Evolutionary conservation across 2,329 filamentous ascomycete genomes (phyloP).

Genomic region (Colletotrichum sp.): DNA sequence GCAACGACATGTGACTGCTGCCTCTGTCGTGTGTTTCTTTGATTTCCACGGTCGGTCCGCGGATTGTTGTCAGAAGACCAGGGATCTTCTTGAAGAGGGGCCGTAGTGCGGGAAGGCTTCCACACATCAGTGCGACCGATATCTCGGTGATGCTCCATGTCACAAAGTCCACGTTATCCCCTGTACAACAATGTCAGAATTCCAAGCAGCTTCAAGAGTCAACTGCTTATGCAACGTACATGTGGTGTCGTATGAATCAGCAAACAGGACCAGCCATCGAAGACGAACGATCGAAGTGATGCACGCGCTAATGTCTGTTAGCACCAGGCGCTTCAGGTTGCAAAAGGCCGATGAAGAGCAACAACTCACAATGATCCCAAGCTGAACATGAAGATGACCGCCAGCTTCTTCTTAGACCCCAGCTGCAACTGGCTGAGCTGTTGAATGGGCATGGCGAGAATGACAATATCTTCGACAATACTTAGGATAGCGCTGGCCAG

Average conservation of each 20-base stretch:
- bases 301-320: constrained; percentile 15
- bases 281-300: constrained; percentile 21
- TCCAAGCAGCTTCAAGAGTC: background rate
- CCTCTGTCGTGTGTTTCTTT: background rate
- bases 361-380: constrained; percentile 21
- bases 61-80: background rate
- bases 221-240: background rate
- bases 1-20: background rate
- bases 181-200: background rate
- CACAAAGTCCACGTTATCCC: constrained; percentile 31
- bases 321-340: rapidly evolving
- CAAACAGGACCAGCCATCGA: constrained; percentile 8
- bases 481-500: constrained; percentile 14
- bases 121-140: constrained; percentile 42
- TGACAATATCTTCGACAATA: constrained; percentile 21
- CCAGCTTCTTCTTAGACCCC: constrained; percentile 13
- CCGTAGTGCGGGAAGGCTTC: constrained; percentile 45
- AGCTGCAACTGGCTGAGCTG: constrained; percentile 16
- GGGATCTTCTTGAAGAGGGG: constrained; percentile 32
- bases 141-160: constrained; percentile 35
- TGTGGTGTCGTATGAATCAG: background rate
- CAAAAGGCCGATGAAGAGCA: background rate
- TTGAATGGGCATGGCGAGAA: constrained; percentile 18
- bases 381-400: constrained; percentile 19
- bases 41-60: background rate